Base-by-base conservation (phyloP, 352 stramenopile species). In the Phytophthora ramorum region DNA sequence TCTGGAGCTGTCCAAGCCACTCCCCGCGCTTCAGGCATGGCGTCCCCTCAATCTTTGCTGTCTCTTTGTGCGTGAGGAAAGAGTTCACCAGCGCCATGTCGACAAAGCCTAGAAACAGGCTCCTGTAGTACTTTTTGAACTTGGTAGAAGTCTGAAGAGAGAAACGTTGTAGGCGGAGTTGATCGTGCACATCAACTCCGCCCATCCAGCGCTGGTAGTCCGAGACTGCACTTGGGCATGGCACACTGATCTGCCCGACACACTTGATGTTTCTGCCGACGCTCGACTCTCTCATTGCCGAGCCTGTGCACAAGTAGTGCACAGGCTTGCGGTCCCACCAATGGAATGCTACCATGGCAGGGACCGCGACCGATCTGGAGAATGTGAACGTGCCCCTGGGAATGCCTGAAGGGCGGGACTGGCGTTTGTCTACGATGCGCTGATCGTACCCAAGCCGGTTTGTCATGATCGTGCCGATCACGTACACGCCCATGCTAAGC, bases 401-500 rank as follows among this genome's bases (percentile, higher is more conserved):
- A 2, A 19, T 7, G 13, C 37, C 7, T n/a, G n/a, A n/a, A n/a
- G n/a, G 49, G 65, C 0, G 59, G 63, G 62, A 58, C 26, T 69
- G 26, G 0, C 61, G 49, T 0, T 26, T 4, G 20, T 49, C 43
- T 3, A 70, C 22, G 13, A 76, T 53, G n/a, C n/a, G n/a, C 49
- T 38, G 20, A 22, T 63, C 45, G 7, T 43, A 72, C 5, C 57
- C 57, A 1, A 72, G 5, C 5, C 64, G 49, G 13, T 63, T 60
- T 0, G 43, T 35, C 59, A 73, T 63, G 50, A 73, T 61, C 0
- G 73, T 78, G 0, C 66, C 69, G 1, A 76, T 20, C 0, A 63
- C 35, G 62, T 73, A 77, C 8, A 77, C n/a, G 12, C 32, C 48
- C 68, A 76, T 76, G 9, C 40, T 28, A 1, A 80, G 58, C 0